Conservation (phyloP, 2,329 filamentous ascomycete species). For the Stagonosporopsis vannaccii region DNA sequence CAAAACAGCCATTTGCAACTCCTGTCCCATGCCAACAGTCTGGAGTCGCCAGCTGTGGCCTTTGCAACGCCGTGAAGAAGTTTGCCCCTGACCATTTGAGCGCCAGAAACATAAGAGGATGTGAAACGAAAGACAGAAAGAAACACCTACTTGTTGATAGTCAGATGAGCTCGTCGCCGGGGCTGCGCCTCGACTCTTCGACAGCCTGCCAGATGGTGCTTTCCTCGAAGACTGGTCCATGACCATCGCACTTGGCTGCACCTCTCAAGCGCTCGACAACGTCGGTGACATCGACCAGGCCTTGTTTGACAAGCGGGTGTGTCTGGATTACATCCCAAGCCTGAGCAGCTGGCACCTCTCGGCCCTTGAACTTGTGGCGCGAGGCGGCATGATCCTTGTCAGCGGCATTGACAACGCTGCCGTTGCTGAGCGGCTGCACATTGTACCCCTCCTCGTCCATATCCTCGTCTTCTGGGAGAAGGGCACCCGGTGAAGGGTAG, state of each 20-base stretch:
- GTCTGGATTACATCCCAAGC: slow-evolving; percentile 90
- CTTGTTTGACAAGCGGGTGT: slow-evolving; percentile 77
- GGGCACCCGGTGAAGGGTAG: slow-evolving; percentile 51
- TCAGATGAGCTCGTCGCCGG: slow-evolving; percentile 78
- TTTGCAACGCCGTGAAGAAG: slow-evolving; percentile 1
- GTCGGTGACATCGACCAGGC: slow-evolving; percentile 80
- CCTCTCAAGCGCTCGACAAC: slow-evolving; percentile 81
- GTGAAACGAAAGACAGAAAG: not conserved
- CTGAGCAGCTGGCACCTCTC: slow-evolving; percentile 51
- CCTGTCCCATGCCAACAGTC: slow-evolving; percentile 5
- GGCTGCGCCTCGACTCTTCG: slow-evolving; percentile 76
- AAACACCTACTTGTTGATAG: not conserved
- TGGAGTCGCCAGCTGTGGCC: slow-evolving; percentile 7
- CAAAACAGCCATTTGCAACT: not conserved
- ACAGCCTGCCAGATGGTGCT: slow-evolving; percentile 75
- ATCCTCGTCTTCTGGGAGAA: slow-evolving; percentile 29
- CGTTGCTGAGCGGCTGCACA: slow-evolving; percentile 38
- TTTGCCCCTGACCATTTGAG: not conserved
- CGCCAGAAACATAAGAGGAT: not conserved
- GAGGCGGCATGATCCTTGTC: slow-evolving; percentile 37
- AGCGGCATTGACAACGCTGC: slow-evolving; percentile 42
- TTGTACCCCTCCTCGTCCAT: slow-evolving; percentile 38
- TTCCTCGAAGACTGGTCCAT: slow-evolving; percentile 86
- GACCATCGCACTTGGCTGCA: slow-evolving; percentile 81
- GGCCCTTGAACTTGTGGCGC: slow-evolving; percentile 28